Evolutionary conservation across 805 yeast genomes (phyloP).

Genomic region (Saccharomycopsis sp.): DNA sequence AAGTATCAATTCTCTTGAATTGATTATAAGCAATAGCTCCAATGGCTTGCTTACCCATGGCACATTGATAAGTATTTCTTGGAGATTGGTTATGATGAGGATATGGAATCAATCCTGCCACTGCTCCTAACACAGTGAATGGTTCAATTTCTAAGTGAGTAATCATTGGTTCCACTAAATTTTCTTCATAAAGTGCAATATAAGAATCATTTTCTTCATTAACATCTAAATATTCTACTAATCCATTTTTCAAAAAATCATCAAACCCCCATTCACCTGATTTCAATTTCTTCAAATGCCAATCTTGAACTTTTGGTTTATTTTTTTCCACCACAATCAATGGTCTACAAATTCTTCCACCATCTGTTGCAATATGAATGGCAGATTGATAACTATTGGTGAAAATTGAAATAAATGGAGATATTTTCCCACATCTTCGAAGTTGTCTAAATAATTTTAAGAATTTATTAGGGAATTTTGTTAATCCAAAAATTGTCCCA

Average conservation of each 20-base stretch:
- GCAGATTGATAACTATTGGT: slow-evolving; percentile 84
- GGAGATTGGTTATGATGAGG: slow-evolving; percentile 93
- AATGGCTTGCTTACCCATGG: slow-evolving; percentile 99
- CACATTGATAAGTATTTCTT: slow-evolving; percentile 87
- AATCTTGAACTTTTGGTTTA: slow-evolving; percentile 54
- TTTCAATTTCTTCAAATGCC: slow-evolving; percentile 54
- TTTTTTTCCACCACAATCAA: slow-evolving; percentile 72
- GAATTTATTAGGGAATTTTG: slow-evolving; percentile 77
- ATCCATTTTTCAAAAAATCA: slow-evolving; percentile 74
- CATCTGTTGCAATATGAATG: slow-evolving; percentile 97
- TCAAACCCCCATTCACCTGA: slow-evolving; percentile 78
- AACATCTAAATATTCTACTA: slow-evolving; percentile 93
- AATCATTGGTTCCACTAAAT: slow-evolving; percentile 36
- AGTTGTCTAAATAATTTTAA: slow-evolving; percentile 67
- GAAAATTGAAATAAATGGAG: slow-evolving; percentile 86
- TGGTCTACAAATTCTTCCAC: slow-evolving; percentile 97
- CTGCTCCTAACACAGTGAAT: slow-evolving; percentile 85
- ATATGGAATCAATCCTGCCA: slow-evolving; percentile 85
- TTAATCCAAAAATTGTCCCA: slow-evolving; percentile 90
- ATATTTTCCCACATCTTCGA: slow-evolving; percentile 75
- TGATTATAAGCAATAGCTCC: slow-evolving; percentile 98
- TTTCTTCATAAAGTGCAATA: slow-evolving; percentile 79
- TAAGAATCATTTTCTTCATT: slow-evolving; percentile 94
- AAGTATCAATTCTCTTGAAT: slow-evolving; percentile 88
- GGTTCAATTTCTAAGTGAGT: slow-evolving; percentile 96